These are phyloP conservation scores for Sordariomycetes sp. DNA, from an alignment of 2,329 filamentous ascomycete genomes.

Conservation along the genomic window DNA sequence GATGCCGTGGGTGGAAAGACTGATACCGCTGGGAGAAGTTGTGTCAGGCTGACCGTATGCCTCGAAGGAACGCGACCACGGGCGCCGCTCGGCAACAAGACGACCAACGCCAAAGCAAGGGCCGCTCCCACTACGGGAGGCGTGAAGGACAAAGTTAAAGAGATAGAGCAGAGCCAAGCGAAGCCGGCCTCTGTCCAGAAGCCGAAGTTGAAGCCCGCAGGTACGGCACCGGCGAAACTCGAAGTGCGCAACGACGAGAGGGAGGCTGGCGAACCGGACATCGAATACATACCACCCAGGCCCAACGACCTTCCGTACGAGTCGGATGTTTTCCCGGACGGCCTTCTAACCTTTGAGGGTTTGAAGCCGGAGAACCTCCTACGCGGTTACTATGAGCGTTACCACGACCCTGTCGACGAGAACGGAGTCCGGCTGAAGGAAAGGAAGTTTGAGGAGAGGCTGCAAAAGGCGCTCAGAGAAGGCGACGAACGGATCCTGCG, in stretches of 20 bases:
- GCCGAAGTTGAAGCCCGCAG: constrained; percentile 43
- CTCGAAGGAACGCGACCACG: constrained; percentile 41
- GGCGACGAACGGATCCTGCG: constrained; percentile 58
- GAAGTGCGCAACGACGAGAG: constrained; percentile 46
- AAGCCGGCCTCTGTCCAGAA: constrained; percentile 50
- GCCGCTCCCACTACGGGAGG: constrained; percentile 51
- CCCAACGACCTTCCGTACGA: constrained; percentile 56
- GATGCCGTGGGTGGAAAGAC: background rate
- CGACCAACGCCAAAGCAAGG: constrained; percentile 82
- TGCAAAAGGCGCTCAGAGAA: constrained; percentile 38
- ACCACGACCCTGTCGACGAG: constrained; percentile 54
- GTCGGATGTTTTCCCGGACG: constrained; percentile 55
- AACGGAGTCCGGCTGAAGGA: constrained; percentile 55
- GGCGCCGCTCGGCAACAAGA: constrained; percentile 85
- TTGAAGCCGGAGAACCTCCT: constrained; percentile 48
- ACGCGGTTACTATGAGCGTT: constrained; percentile 51
- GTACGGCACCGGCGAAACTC: constrained; percentile 47
- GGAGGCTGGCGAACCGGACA: constrained; percentile 54
- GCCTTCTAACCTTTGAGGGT: constrained; percentile 43
- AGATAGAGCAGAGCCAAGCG: constrained; percentile 50
- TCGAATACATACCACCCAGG: constrained; percentile 81
- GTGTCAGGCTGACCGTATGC: background rate
- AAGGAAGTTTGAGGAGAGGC: constrained; percentile 45
- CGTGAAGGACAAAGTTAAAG: constrained; percentile 46
- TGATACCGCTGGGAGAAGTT: background rate